Evolutionary conservation across 2,329 filamentous ascomycete species (phyloP).

Genomic region (Magnaporthales sp.): DNA sequence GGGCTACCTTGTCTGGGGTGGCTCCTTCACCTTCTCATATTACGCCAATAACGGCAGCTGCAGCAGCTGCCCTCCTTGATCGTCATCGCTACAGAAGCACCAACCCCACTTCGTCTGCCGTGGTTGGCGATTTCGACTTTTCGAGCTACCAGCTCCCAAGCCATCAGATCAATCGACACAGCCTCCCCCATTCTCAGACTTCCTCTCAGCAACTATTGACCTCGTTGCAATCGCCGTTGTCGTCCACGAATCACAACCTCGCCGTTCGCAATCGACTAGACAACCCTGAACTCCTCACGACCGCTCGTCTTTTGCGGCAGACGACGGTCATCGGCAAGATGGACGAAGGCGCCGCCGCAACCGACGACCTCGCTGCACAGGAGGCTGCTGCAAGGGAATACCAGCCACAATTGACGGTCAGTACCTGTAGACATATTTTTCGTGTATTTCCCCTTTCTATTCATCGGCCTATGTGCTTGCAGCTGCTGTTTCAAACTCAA

Average conservation of each 20-base stretch:
- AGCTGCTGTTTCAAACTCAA: neutral
- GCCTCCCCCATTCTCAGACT: conserved; percentile 6
- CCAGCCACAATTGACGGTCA: conserved; percentile 47
- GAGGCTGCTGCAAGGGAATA: conserved; percentile 53
- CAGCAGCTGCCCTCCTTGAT: neutral
- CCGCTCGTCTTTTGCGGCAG: neutral
- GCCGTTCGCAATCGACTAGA: neutral
- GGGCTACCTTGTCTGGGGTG: neutral
- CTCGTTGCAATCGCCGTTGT: neutral
- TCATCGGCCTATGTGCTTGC: neutral
- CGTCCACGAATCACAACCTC: neutral
- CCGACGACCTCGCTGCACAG: conserved; percentile 44
- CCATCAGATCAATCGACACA: conserved; percentile 6
- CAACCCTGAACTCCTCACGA: neutral
- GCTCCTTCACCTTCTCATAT: neutral
- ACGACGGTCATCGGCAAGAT: conserved; percentile 16
- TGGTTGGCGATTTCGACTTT: neutral
- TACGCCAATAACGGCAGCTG: neutral
- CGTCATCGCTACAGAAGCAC: neutral
- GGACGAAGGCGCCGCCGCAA: conserved; percentile 21
- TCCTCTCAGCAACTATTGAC: conserved; percentile 8
- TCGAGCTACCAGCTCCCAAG: neutral
- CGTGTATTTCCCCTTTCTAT: neutral
- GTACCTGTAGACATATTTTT: conserved; percentile 12
- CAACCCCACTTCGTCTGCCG: neutral